Evolutionary conservation across 805 yeast genomes (phyloP), one percentile per base, ranked within the genome.

Genomic region (Wickerhamiella siamensis): DNA sequence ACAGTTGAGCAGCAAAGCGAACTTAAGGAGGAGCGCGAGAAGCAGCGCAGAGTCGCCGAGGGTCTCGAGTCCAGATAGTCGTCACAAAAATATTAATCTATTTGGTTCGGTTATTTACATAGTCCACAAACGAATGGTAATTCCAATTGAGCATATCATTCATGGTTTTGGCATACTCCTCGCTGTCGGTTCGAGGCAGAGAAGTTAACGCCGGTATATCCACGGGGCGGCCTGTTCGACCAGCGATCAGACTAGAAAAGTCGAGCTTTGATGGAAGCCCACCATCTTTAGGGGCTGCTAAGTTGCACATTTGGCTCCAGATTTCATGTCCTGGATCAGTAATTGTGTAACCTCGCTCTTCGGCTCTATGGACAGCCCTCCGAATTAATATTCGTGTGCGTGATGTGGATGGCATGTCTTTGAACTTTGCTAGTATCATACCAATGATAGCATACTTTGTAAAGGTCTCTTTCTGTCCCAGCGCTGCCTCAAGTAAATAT

Each of bases 21-120:
- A 3, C 58, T 63, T 31, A 44, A 55, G 16, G 63, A 58, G 18
- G 74, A 68, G 40, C 58, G 54, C 43, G 48, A 52, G 40, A 61
- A 57, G 43, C 74, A 70, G 39, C 52, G 62, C 27, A 67, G 65
- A 39, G 58, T 71, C 26, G 66, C 68, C 38, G 59, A 59, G 42
- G 8, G 19, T 5, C n/a, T 22, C 9, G 16, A 9, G 5, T 10
- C 21, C n/a, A 21, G 24, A 14, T 14, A 35, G n/a, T n/a, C 22
- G 8, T 26, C n/a, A n/a, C 18, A 14, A 12, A 37, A 14, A 24
- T 20, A 18, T 10, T 10, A 19, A 24, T 33, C 14, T 5, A 20
- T 19, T 18, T 17, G 19, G 18, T 12, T n/a, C 18, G 6, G 14
- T 32, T 18, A 18, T 8, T 18, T 9, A 16, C 9, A 15, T 32